Conservation (phyloP, 805 yeast genomes). For the Vanderwaltozyma polyspora region DNA sequence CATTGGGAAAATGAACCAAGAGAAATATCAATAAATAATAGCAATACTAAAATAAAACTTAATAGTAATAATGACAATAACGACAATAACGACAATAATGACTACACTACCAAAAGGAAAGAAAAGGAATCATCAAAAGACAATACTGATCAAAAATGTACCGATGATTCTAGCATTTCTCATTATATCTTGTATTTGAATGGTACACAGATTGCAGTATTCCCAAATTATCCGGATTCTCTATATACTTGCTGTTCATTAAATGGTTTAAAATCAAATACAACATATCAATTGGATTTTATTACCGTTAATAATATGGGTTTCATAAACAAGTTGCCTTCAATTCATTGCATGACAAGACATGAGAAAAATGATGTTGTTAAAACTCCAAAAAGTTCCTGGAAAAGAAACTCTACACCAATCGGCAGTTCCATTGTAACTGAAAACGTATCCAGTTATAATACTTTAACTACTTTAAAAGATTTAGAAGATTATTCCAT, state of each 20-base stretch:
- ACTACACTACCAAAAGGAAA: not conserved
- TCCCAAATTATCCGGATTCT: slow-evolving; percentile 21
- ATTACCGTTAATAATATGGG: slow-evolving; percentile 26
- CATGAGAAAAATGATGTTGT: not conserved
- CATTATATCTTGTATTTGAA: slow-evolving; percentile 24
- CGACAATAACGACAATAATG: not conserved
- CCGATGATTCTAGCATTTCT: slow-evolving; percentile 12
- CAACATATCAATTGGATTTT: slow-evolving; percentile 25
- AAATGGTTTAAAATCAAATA: slow-evolving; percentile 15
- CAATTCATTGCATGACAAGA: slow-evolving; percentile 23
- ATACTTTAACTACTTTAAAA: slow-evolving; percentile 19
- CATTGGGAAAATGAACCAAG: slow-evolving; percentile 27
- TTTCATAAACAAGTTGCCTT: slow-evolving; percentile 24
- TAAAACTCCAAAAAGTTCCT: slow-evolving; percentile 1
- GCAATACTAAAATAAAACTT: not conserved
- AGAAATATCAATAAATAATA: not conserved
- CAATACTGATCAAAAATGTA: not conserved
- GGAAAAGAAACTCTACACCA: slow-evolving; percentile 3
- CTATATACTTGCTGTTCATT: slow-evolving; percentile 26
- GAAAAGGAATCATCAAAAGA: not conserved
- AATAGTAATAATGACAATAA: not conserved
- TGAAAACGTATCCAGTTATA: slow-evolving; percentile 16
- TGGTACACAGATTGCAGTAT: slow-evolving; percentile 21
- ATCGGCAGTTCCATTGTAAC: slow-evolving; percentile 2
- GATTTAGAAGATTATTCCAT: slow-evolving; percentile 23